Percentiles rank a stretch among this genome's conserved stretches.
Conservation (phyloP, 1,284 basidiomycete species). For the Pseudozyma hubeiensis region DNA sequence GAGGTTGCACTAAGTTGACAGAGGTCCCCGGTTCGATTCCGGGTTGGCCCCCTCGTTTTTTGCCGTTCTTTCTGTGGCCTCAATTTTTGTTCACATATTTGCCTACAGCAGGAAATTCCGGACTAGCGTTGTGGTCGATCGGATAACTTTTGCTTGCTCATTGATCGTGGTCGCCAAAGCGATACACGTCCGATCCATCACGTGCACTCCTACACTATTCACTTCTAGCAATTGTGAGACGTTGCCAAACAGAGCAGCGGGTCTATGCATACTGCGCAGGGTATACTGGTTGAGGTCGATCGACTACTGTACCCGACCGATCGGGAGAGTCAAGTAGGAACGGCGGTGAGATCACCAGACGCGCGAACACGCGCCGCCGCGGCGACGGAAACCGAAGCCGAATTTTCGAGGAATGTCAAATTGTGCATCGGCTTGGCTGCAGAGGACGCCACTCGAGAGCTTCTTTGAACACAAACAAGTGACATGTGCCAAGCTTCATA, state of each 20-base stretch:
- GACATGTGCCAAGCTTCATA: slow-evolving; percentile 25
- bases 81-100: neutral
- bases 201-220: too few relatives aligned
- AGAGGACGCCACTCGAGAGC: neutral
- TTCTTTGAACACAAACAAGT: slow-evolving; percentile 2
- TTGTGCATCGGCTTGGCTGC: slow-evolving; percentile 3
- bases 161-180: too few relatives aligned
- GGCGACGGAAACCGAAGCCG: neutral
- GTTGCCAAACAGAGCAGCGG: too few relatives aligned
- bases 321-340: too few relatives aligned
- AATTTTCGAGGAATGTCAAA: slow-evolving; percentile 47
- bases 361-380: neutral
- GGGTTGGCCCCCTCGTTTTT: slow-evolving; percentile 42
- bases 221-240: too few relatives aligned
- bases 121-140: too few relatives aligned
- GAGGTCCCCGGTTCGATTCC: slow-evolving; percentile 58
- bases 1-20: slow-evolving; percentile 43
- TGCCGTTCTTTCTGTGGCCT: neutral
- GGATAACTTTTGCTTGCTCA: too few relatives aligned
- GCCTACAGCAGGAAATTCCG: too few relatives aligned
- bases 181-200: too few relatives aligned
- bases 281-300: too few relatives aligned
- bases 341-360: neutral
- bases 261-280: too few relatives aligned
- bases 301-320: too few relatives aligned